Evolutionary conservation across 1,284 basidiomycete species (phyloP), one percentile per base, ranked within the genome.

Genomic region (Tilletia horrida): DNA sequence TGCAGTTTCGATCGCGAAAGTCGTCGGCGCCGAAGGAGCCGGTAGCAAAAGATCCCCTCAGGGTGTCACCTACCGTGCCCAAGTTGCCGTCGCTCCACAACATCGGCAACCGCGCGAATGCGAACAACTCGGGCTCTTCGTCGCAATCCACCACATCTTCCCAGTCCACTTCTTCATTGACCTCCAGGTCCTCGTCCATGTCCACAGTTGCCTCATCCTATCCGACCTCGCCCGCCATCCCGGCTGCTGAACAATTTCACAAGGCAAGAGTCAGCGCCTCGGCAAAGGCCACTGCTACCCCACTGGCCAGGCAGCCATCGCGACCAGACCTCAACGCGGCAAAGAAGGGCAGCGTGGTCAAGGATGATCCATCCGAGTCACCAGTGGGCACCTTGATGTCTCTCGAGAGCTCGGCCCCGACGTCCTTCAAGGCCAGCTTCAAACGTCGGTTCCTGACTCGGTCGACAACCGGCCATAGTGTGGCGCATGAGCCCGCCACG

Each of bases 91-190:
- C 29, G 35, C 18, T 16, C 35, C 4, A 40, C 35, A 40, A 40
- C 35, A 40, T 40, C 11, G 35, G 35, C 35, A 40, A 40, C 21
- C 66, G 43, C 13, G 44, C 16, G 50, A 57, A 7, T 63, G 57
- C 11, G 66, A 65, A 23, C 62, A 62, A 14, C 27, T 21, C 31
- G 21, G 48, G 29, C 29, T 50, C 62, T n/a, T 52, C 29, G 13
- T 47, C 44, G 14, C 42, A 29, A 4, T 40, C 55, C 27, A 44
- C 45, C 18, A 16, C 64, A n/a, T 64, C 68, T 2, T 44, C 63
- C 13, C 55, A 59, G 55, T 59, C 55, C 14, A 59, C 29, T 21
- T 59, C 55, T 13, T 59, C 55, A 3, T 21, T 59, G 25, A 59
- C 55, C 14, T 59, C 55, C 8, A 25, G 55, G 9, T 59, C 55